These are phyloP conservation scores for Pestalotiopsis sp. DNA, from an alignment of 2,329 filamentous ascomycete genomes.

Conservation along the genomic window DNA sequence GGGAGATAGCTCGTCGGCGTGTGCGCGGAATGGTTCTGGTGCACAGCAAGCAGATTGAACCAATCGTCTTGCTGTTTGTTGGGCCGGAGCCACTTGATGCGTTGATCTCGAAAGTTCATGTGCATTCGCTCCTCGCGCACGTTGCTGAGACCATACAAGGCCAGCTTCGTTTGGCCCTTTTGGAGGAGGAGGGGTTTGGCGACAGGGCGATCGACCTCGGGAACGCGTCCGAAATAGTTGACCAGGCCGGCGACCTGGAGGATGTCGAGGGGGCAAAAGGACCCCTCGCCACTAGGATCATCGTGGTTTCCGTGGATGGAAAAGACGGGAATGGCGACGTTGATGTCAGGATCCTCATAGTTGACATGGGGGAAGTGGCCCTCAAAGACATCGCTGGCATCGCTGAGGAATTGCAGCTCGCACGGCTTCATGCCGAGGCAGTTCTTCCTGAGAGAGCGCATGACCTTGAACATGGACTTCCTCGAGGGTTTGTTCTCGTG, in stretches of 20 bases:
- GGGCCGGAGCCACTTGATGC: slow-evolving; percentile 92
- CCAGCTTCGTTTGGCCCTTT: slow-evolving; percentile 90
- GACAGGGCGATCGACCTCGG: slow-evolving; percentile 90
- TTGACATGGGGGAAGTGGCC: slow-evolving; percentile 93
- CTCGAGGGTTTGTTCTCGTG: slow-evolving; percentile 98
- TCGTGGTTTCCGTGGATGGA: slow-evolving; percentile 99
- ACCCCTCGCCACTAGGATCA: slow-evolving; percentile 94
- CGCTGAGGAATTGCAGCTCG: slow-evolving; percentile 91
- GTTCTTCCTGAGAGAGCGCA: slow-evolving; percentile 90
- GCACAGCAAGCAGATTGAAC: slow-evolving; percentile 94
- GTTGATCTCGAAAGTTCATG: slow-evolving; percentile 87
- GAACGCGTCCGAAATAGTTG: slow-evolving; percentile 93
- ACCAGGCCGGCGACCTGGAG: slow-evolving; percentile 88
- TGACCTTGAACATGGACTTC: slow-evolving; percentile 96
- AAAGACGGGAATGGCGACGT: slow-evolving; percentile 95
- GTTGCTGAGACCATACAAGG: slow-evolving; percentile 92
- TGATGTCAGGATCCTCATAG: slow-evolving; percentile 97
- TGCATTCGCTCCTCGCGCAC: slow-evolving; percentile 94
- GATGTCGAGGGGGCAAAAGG: slow-evolving; percentile 87
- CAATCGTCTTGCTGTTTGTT: slow-evolving; percentile 80
- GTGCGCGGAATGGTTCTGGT: slow-evolving; percentile 94
- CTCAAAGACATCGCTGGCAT: slow-evolving; percentile 88
- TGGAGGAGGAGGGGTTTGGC: slow-evolving; percentile 91
- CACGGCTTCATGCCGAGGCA: slow-evolving; percentile 95
- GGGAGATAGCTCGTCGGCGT: slow-evolving; percentile 93